Percentiles rank a stretch among this genome's conserved stretches.
These are phyloP conservation scores for Sanghuangporus weigelae DNA, from an alignment of 1,284 basidiomycete genomes.

Conservation along the genomic window DNA sequence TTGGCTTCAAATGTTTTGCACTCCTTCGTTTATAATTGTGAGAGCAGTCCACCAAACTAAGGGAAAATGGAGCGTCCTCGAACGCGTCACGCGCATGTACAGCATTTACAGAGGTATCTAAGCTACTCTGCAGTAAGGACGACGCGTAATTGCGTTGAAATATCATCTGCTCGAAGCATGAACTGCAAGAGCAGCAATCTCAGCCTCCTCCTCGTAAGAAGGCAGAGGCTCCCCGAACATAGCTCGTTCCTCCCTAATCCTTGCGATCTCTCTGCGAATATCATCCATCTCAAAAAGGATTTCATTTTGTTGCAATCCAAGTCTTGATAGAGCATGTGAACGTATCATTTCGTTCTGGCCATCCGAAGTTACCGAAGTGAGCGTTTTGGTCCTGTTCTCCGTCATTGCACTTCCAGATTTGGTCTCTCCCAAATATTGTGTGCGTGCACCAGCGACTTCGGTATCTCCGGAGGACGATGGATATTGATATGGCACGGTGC, in stretches of 20 bases:
- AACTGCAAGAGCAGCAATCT: neutral
- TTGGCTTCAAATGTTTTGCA: neutral
- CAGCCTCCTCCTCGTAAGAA: slow-evolving; percentile 8
- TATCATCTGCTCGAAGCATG: no score
- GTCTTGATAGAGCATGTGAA: neutral
- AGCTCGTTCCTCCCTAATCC: slow-evolving; percentile 19
- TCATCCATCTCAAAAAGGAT: slow-evolving; percentile 22
- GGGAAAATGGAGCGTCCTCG: no score
- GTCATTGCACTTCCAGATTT: neutral
- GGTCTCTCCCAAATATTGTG: neutral
- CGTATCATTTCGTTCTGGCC: no score
- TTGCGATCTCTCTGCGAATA: slow-evolving; percentile 23
- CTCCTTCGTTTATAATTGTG: no score
- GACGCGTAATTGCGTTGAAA: no score
- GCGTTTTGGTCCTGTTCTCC: neutral
- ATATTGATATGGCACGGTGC: neutral
- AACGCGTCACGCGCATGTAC: no score
- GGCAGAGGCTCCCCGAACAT: neutral
- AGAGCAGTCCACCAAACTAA: no score
- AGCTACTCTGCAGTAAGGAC: no score
- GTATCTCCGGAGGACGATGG: neutral
- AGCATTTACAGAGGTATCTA: no score
- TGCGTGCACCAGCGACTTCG: neutral
- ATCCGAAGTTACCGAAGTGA: neutral
- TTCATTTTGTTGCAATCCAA: slow-evolving; percentile 5